phyloP scores from a whole-genome alignment of 768 basidiomycete species.

The Trametes punicea region DNA sequence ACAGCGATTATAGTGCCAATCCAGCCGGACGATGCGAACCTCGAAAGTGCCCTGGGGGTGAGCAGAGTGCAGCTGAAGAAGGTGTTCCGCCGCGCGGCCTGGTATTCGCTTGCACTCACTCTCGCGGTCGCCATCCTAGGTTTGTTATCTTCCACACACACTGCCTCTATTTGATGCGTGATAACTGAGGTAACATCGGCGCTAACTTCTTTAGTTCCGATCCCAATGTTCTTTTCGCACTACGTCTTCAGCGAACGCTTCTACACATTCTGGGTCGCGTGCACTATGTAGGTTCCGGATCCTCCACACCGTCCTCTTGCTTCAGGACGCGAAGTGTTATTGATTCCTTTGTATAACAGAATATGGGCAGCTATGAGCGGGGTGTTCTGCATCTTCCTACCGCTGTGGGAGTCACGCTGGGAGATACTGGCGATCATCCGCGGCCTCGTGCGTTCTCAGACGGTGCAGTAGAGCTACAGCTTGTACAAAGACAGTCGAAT shows the following conservation, averaged over 20 bases:
- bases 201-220: slow-evolving; percentile 24
- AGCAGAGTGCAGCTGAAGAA: slow-evolving; percentile 16
- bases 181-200: too few relatives aligned
- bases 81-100: slow-evolving; percentile 31
- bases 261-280: slow-evolving; percentile 35
- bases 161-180: not conserved
- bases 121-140: slow-evolving; percentile 29
- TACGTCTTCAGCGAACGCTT: slow-evolving; percentile 34
- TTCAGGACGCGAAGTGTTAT: not conserved
- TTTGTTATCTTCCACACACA: slow-evolving; percentile 7
- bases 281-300: slow-evolving; percentile 29
- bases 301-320: too few relatives aligned
- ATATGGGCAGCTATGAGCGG: slow-evolving; percentile 32
- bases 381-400: slow-evolving; percentile 30
- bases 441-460: too few relatives aligned
- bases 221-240: slow-evolving; percentile 37
- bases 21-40: not conserved
- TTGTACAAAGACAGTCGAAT: too few relatives aligned
- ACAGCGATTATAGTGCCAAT: not conserved
- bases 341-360: slow-evolving; percentile 5
- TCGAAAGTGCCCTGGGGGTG: not conserved
- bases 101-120: slow-evolving; percentile 29
- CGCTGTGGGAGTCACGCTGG: slow-evolving; percentile 30
- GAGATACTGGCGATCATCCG: slow-evolving; percentile 27
- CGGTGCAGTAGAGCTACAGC: too few relatives aligned